These are phyloP conservation scores for Tricholoma saponaceum DNA, from an alignment of 768 basidiomycete genomes.

Conservation along the genomic window DNA sequence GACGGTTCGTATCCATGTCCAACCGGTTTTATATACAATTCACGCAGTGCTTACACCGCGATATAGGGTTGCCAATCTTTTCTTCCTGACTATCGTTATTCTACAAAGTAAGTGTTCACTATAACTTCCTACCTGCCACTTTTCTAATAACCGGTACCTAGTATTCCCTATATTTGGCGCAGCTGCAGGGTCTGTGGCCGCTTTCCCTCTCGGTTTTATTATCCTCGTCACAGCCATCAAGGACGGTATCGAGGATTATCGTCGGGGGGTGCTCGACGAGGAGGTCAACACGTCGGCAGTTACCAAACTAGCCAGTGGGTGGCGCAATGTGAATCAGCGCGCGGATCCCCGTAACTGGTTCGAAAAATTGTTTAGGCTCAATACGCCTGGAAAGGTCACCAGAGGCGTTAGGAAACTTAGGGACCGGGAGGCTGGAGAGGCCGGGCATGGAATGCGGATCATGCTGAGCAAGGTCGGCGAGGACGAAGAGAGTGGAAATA, in stretches of 20 bases:
- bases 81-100: conserved; percentile 81
- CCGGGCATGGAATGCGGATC: conserved; percentile 57
- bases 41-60: neutral
- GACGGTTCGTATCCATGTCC: conserved; percentile 49
- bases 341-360: conserved; percentile 72
- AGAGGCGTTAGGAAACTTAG: conserved; percentile 84
- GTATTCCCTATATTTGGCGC: conserved; percentile 93
- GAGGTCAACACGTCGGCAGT: conserved; percentile 94
- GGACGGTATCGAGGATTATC: conserved; percentile 94
- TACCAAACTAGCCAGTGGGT: conserved; percentile 78
- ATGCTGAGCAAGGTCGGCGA: conserved; percentile 51
- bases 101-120: conserved; percentile 55
- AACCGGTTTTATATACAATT: neutral
- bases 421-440: conserved; percentile 66
- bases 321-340: conserved; percentile 89
- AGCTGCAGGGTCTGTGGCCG: conserved; percentile 73
- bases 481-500: conserved; percentile 36
- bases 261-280: conserved; percentile 83
- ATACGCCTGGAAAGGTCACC: conserved; percentile 70
- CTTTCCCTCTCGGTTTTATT: conserved; percentile 86
- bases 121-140: neutral
- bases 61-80: conserved; percentile 81
- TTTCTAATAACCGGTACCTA: conserved; percentile 23
- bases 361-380: conserved; percentile 67
- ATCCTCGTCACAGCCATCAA: conserved; percentile 88